phyloP scores from a whole-genome alignment of 139 green algal species.

The Pleodorina starrii region DNA sequence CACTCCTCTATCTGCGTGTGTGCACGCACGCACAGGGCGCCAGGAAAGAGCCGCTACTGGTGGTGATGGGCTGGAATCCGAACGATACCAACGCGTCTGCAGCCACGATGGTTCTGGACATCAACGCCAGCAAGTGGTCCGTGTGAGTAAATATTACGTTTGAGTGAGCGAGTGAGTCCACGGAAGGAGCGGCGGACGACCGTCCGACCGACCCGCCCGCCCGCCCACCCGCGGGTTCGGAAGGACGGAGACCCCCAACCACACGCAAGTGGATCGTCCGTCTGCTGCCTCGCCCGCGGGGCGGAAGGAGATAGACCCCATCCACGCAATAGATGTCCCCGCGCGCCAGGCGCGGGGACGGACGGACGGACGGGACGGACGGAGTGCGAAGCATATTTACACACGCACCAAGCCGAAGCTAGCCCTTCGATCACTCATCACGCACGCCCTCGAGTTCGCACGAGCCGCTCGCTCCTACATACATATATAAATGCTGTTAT shows the following conservation, averaged over 20 bases:
- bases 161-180: too few relatives aligned
- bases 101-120: constrained; percentile 6
- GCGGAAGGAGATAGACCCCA: neutral
- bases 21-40: neutral
- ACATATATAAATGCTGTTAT: constrained; percentile 5
- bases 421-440: neutral
- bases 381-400: neutral
- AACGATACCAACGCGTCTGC: neutral
- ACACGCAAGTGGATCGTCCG: neutral
- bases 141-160: neutral
- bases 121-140: constrained; percentile 1
- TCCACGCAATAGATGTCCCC: neutral
- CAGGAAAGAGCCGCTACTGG: neutral
- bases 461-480: neutral
- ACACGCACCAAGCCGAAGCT: neutral
- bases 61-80: neutral
- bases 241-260: neutral
- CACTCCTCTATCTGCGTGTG: neutral
- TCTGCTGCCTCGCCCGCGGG: neutral
- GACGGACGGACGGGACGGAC: neutral
- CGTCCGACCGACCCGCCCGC: too few relatives aligned
- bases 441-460: neutral
- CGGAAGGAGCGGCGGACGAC: too few relatives aligned
- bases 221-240: too few relatives aligned
- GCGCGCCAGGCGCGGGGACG: too few relatives aligned